Evolutionary conservation across 192 early-diverging fungal genomes (phyloP).

Genomic region (Gryganskiella cystojenkinii): DNA sequence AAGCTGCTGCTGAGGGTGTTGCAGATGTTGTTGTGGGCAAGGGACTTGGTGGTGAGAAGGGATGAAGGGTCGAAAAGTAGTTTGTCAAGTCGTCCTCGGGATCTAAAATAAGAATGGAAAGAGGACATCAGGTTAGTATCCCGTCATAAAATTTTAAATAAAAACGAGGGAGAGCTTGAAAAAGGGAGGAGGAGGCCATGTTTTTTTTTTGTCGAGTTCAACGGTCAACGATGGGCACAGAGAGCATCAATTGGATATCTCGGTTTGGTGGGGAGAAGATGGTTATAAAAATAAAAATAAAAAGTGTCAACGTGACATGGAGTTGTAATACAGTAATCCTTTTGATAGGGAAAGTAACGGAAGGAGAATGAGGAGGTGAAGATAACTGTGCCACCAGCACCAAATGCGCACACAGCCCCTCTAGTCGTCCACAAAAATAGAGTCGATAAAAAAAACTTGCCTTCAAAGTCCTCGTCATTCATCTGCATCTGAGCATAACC

Average conservation of each 20-base stretch:
- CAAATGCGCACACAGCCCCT: not conserved
- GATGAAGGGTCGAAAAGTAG: conserved; percentile 54
- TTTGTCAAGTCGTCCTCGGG: conserved; percentile 52
- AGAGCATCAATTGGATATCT: too few species aligned
- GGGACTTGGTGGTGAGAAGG: conserved; percentile 44
- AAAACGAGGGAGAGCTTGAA: not conserved
- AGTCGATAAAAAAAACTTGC: conserved; percentile 13
- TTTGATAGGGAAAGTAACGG: too few species aligned
- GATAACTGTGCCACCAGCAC: not conserved
- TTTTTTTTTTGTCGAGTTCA: too few species aligned
- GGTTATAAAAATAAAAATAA: too few species aligned
- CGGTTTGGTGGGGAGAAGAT: too few species aligned
- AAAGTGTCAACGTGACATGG: too few species aligned
- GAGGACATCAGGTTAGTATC: not conserved
- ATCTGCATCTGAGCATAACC: conserved; percentile 3
- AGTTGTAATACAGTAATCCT: too few species aligned
- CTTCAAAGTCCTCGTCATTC: conserved; percentile 39
- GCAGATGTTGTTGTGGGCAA: not conserved
- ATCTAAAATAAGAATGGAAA: conserved; percentile 8
- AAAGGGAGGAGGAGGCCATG: not conserved
- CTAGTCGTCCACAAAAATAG: not conserved
- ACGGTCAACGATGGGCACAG: too few species aligned
- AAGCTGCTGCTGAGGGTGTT: conserved; percentile 35
- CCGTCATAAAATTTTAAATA: not conserved
- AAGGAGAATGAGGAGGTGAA: not conserved